Evolutionary conservation across 257 asterid genomes (phyloP), one percentile per base, ranked within the genome.

Genomic region (Verbena officinalis): DNA sequence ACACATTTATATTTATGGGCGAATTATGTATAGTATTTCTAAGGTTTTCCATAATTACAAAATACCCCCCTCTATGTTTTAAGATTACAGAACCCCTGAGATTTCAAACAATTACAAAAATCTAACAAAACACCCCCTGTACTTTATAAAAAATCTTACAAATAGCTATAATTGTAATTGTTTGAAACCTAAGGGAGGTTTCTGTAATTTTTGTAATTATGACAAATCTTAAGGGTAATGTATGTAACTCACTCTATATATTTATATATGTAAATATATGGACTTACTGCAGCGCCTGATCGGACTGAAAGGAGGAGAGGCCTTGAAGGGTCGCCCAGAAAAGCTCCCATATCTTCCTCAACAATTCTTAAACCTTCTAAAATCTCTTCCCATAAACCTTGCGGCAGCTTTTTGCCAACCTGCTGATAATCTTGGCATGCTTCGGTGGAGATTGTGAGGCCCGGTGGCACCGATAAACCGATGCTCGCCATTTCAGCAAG

Each of bases 401-500:
- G 78, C 0, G 95, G 95, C 49, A 90, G 73, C 49, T 74, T 84
- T 80, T 87, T 83, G 17, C 89, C 95, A 21, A 70, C 68, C 71
- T 80, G 78, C 76, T 93, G 97, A 79, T 86, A 93, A 68, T 90
- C 97, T 58, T 86, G 95, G 55, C 99, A 93, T 7, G 99, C 97
- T 71, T 90, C 99, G 4, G 99, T 90, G 3, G 99, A 93, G 70
- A 93, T 87, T 50, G 99, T 93, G 57, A 93, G 86, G 16, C 99
- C 99, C 0, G 99, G 96, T 4, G 99, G 99, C 59, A 93, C 99
- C 0, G 99, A 93, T 34, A 93, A 76, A 16, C 97, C 97, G 46
- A 93, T 93, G 75, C 95, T 86, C 48, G 99, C 97, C 99, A 93
- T 93, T 78, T 93, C 99, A 44, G 99, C 99, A 13, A 93, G 95